Evolutionary conservation across 2,329 filamentous ascomycete species (phyloP), one percentile per base, ranked within the genome.

Genomic region (Fusarium verticillioides): DNA sequence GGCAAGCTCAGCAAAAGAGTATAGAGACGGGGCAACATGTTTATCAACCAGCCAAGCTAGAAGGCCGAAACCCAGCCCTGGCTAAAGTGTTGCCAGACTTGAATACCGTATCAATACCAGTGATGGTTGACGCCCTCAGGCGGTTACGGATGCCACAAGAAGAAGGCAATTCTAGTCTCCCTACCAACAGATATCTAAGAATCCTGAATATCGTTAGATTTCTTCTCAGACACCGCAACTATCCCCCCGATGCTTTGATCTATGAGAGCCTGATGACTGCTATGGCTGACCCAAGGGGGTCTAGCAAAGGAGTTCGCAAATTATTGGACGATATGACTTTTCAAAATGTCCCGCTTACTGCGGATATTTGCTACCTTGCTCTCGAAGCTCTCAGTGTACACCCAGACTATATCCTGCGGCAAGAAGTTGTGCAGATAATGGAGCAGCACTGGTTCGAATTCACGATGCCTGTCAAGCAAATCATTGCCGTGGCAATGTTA

Each of bases 401-500:
- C 79, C 94, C 96, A 0, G 93, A 98, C 81, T 96, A 97, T 76
- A 75, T 94, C 10, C 84, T 96, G 30, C 91, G 95, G 40, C 88
- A 89, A 60, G 87, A 91, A 40, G 87, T 97, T 7, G 84, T 98
- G 43, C 84, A 89, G 61, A 91, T 92, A 63, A 94, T 96, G 92
- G 89, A 90, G 77, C 86, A 90, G 63, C 87, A 90, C 71, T 97
- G 94, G 93, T 79, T 81, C 53, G 69, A 77, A 5, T 72, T 81
- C 11, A 46, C 87, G 86, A 16, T 85, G 87, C 84, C 89, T 11
- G 92, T 91, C 13, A 89, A 88, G 79, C 89, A 93, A 75, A 90
- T 89, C 78, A 85, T 97, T 26, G 88, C 92, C 4, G 83, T 94
- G 15, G 94, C 94, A 0, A 83, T 97, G 66, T 85, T 98, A 40